These are phyloP conservation scores for Lachnum nothofagi DNA, from an alignment of 2,329 filamentous ascomycete genomes.

Conservation along the genomic window DNA sequence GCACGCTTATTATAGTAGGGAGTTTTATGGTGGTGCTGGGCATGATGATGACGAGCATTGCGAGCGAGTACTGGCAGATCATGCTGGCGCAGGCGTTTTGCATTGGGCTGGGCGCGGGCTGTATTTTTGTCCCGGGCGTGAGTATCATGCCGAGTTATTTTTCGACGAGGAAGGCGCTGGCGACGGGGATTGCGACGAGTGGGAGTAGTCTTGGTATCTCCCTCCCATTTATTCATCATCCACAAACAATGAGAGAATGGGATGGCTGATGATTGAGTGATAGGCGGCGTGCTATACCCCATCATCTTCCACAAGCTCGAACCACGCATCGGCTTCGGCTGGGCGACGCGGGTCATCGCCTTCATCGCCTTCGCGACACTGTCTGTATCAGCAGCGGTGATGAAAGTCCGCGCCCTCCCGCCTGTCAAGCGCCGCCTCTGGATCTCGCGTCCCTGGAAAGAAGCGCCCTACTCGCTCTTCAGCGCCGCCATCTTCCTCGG, in stretches of 20 bases:
- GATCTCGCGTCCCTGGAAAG: neutral
- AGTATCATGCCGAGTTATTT: slow-evolving; percentile 42
- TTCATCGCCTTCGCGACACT: slow-evolving; percentile 43
- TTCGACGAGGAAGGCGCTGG: slow-evolving; percentile 38
- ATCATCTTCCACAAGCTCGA: slow-evolving; percentile 35
- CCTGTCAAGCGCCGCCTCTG: neutral
- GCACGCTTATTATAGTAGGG: neutral
- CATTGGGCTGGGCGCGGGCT: slow-evolving; percentile 38
- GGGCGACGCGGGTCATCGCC: slow-evolving; percentile 49
- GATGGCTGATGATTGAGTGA: neutral
- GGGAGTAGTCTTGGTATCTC: slow-evolving; percentile 38
- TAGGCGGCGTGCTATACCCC: slow-evolving; percentile 48
- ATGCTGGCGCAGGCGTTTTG: slow-evolving; percentile 42
- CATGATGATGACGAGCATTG: slow-evolving; percentile 57
- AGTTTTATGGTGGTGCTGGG: slow-evolving; percentile 41
- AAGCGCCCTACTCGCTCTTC: slow-evolving; percentile 18
- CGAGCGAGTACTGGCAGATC: slow-evolving; percentile 47
- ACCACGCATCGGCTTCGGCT: slow-evolving; percentile 42
- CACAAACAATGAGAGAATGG: neutral
- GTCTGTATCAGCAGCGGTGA: slow-evolving; percentile 32
- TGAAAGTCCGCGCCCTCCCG: slow-evolving; percentile 38
- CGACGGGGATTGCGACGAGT: slow-evolving; percentile 40
- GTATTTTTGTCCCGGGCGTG: slow-evolving; percentile 38
- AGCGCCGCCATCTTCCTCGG: slow-evolving; percentile 47
- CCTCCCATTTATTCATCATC: neutral